Evolutionary conservation across 2,329 filamentous ascomycete species (phyloP), one percentile per base, ranked within the genome.

Genomic region (Diaporthe capsici): DNA sequence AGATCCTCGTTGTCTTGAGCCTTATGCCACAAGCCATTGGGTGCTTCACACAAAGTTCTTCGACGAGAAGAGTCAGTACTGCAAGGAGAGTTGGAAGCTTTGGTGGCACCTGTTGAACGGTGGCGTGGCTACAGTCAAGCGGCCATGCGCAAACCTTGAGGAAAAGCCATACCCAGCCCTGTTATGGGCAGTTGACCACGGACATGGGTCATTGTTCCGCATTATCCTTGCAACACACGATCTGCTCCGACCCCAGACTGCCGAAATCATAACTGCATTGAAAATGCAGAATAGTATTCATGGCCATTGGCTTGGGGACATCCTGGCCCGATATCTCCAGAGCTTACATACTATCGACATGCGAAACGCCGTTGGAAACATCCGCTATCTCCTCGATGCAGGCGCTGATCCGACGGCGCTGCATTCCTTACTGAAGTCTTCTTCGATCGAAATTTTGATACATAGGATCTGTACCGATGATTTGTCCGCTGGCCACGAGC

Each of bases 201-300:
- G 20, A 1, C 39, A 60, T 2, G 53, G 51, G 13, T 13, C 68
- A 3, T 10, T 60, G 17, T 71, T 71, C 39, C 15, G 39, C 12
- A 49, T 6, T 3, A 1, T 60, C 4, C 39, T 71, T 13, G 5
- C 37, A 0, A 0, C 13, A 25, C 5, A 3, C 39, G 10, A 6
- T 31, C 15, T 58, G 6, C 4, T 3, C 5, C 7, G 2, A 44
- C 1, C 0, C 2, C 44, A 51, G 6, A 2, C 37, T 0, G 10
- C 10, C 20, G 20, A 67, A 34, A 2, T 51, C 10, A 4, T 51
- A 1, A 6, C 1, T 5, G 13, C 4, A 0, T 44, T 67, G 4
- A 15, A 20, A 31, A 22, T 7, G n/a, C 39, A 31, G 2, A 22
- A 13, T 9, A 63, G 8, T 12, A 44, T 63, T 3, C 39, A 13